Evolutionary conservation across 495 filamentous ascomycete species (phyloP), one percentile per base, ranked within the genome.

Genomic region (Penicillium robsamsonii): DNA sequence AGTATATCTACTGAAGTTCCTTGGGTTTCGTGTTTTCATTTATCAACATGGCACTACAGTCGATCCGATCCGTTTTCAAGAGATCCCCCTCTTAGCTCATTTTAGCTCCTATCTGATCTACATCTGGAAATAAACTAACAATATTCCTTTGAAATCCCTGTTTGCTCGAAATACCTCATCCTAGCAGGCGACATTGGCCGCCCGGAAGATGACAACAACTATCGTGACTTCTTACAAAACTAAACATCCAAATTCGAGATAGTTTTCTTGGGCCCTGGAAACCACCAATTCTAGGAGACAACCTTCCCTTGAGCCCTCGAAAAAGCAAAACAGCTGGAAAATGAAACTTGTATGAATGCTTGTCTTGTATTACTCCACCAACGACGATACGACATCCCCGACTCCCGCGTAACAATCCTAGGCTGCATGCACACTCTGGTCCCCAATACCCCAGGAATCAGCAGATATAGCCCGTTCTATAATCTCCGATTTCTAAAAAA

Each of bases 391-490:
- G 72, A 83, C 47, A 41, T 77, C n/a, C 70, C 69, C 5, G 68
- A 57, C 0, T 65, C 71, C 7, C 44, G 52, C 43, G 45, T 83
- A 3, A 81, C 74, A 0, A 64, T 85, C 6, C 70, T 86, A 0
- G 84, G 84, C 29, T 84, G 77, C 56, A 84, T 84, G 77, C 56
- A 84, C 81, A 0, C 74, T 86, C 0, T 82, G 81, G 76, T 83
- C 82, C 0, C 50, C 67, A 13, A 70, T 86, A 12, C 71, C 78
- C 4, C 25, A 65, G 17, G 63, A 73, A 30, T 50, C 63, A 29
- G 58, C 38, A 18, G 73, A 63, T 1, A 66, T 74, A 10, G 78
- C 85, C 5, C 33, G 44, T 15, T 59, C 55, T 5, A 75, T 63
- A 47, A 63, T 84, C 31, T 67, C 72, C 35, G 81, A 85, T 55